Base-by-base conservation (phyloP, 305 asterid genomes). In the Fraxinus dipetala region DNA sequence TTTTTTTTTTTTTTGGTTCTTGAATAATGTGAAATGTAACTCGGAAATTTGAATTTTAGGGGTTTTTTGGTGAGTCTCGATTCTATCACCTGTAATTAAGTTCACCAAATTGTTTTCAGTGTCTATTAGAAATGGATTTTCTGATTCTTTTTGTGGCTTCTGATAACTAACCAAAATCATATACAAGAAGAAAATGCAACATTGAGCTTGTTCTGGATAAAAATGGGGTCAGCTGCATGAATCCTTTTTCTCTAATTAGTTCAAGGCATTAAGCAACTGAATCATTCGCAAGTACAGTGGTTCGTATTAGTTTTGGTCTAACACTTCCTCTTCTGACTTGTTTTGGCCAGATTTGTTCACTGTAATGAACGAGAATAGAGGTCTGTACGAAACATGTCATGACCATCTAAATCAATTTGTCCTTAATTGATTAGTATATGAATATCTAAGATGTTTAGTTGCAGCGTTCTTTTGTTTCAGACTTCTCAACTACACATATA, bases 81-180 rank as follows among this genome's bases (percentile, higher is more conserved):
- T 84, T 38, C 24, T 67, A 34, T 40, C 56, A 28, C 18, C 11
- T 78, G 43, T 75, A 65, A 38, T 61, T 82, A 70, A 28, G 81
- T 45, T 43, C 54, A 51, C n/a, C 34, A 16, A 79, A 1, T 51
- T 11, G 51, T 59, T 81, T 26, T 67, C 74, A 28, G 30, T 45
- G 26, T 69, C 30, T 40, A 59, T 13, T 36, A 34, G 73, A 16
- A 48, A 18, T 54, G 31, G 34, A 8, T 32, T 69, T 48, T 26
- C 36, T 79, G 75, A 18, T 80, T 79, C 79, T 34, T 77, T 48
- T 84, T 51, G 7, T 45, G 75, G 70, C 75, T 28, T 30, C 1
- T 30, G 9, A 69, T 69, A 30, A 28, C 22, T 30, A 22, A 10
- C 74, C 35, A 30, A 34, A 69, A 14, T 28, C 18, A 4, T 31